Evolutionary conservation across 1,139 yeast species (phyloP).

Genomic region (Kodamaea suecica): DNA sequence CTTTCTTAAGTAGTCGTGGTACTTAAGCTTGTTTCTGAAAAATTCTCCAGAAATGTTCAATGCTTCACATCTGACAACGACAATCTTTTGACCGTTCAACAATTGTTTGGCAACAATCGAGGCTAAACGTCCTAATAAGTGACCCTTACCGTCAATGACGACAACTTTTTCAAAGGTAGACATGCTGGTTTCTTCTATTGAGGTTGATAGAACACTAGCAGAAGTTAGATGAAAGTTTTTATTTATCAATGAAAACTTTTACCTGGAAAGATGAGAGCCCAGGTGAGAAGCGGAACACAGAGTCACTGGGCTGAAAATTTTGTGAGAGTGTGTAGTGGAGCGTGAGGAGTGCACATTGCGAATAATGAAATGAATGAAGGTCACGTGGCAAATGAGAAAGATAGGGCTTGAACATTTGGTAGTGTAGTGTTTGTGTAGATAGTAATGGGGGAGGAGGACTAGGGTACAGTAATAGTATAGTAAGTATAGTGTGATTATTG

Average conservation of each 20-base stretch:
- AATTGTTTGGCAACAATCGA: slow-evolving; percentile 98
- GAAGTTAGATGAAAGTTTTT: not conserved
- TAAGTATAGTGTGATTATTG: too few relatives aligned
- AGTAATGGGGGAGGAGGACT: too few relatives aligned
- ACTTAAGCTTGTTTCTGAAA: slow-evolving; percentile 99
- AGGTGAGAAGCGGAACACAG: too few relatives aligned
- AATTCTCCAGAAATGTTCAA: slow-evolving; percentile 99
- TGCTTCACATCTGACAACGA: slow-evolving; percentile 96
- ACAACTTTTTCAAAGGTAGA: slow-evolving; percentile 94
- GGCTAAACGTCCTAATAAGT: slow-evolving; percentile 99
- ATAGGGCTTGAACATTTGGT: too few relatives aligned
- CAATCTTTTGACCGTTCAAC: slow-evolving; percentile 97
- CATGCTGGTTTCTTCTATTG: slow-evolving; percentile 50
- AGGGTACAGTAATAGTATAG: too few relatives aligned
- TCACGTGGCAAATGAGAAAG: too few relatives aligned
- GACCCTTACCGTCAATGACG: slow-evolving; percentile 99
- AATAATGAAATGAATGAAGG: too few relatives aligned
- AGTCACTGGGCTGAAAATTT: too few relatives aligned
- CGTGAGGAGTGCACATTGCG: too few relatives aligned
- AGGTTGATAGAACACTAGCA: not conserved
- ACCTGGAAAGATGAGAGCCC: too few relatives aligned
- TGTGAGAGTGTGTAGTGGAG: too few relatives aligned
- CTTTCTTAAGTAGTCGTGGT: slow-evolving; percentile 99
- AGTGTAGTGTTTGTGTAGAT: too few relatives aligned
- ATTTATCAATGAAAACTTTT: not conserved